Conservation (phyloP, 139 green algal genomes). For the Diplosphaera chodatii region DNA sequence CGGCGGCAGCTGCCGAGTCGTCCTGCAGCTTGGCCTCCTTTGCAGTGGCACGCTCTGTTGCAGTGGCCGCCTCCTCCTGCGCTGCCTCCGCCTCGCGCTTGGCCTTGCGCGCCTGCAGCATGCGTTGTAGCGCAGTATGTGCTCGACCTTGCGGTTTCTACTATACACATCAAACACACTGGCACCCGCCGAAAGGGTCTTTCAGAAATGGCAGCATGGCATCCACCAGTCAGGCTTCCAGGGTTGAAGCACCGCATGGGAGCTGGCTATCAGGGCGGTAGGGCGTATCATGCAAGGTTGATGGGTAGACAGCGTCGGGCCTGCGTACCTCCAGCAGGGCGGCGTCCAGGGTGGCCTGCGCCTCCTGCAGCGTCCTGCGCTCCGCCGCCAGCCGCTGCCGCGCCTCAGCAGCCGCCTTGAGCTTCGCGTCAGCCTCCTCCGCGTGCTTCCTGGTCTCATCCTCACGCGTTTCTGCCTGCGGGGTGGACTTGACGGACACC, state of each 20-base stretch:
- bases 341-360: constrained; percentile 10
- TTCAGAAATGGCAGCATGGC: too few relatives aligned
- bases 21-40: constrained; percentile 24
- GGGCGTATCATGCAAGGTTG: too few relatives aligned
- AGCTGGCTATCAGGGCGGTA: too few relatives aligned
- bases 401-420: constrained; percentile 1
- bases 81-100: constrained; percentile 20
- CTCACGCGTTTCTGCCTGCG: neutral
- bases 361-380: constrained; percentile 14
- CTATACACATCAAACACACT: too few relatives aligned
- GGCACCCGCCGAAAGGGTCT: too few relatives aligned
- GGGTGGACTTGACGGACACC: too few relatives aligned
- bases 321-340: constrained; percentile 16
- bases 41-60: constrained; percentile 2
- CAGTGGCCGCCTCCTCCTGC: constrained; percentile 19
- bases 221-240: too few relatives aligned
- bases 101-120: constrained; percentile 23
- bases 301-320: neutral
- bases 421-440: neutral
- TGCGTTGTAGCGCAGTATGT: too few relatives aligned
- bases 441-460: neutral
- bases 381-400: constrained; percentile 14
- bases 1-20: constrained; percentile 1
- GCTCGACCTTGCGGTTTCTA: too few relatives aligned
- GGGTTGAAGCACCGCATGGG: too few relatives aligned